A percentile compares a stretch with the other conserved stretches of the same genome.
These are phyloP conservation scores for Podila horticola DNA, from an alignment of 192 early-diverging fungal genomes.

Conservation along the genomic window DNA sequence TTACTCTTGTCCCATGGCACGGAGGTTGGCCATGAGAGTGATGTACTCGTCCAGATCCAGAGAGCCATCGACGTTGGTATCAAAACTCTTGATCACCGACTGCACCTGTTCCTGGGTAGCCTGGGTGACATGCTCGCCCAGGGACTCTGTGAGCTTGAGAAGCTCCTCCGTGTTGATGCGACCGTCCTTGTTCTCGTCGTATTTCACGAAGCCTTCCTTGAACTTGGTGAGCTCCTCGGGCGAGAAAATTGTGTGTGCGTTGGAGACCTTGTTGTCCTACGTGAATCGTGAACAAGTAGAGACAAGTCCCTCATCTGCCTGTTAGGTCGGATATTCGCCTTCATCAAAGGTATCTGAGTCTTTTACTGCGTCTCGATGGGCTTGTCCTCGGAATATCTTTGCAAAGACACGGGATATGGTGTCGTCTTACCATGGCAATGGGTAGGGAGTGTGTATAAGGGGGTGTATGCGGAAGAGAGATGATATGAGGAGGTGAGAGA, in stretches of 20 bases:
- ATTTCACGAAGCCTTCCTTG: background rate
- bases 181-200: constrained; percentile 9
- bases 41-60: constrained; percentile 10
- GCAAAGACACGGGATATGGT: too few species aligned
- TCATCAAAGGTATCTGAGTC: too few species aligned
- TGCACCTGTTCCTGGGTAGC: constrained; percentile 6
- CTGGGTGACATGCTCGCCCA: background rate
- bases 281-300: background rate
- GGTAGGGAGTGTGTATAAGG: too few species aligned
- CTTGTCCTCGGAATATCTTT: too few species aligned
- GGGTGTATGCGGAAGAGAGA: too few species aligned
- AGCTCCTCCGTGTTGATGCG: constrained; percentile 3
- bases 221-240: constrained; percentile 7
- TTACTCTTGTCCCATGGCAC: background rate
- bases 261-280: constrained; percentile 3
- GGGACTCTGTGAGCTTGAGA: background rate
- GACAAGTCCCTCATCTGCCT: background rate
- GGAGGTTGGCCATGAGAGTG: constrained; percentile 3
- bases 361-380: too few species aligned
- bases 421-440: too few species aligned
- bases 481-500: too few species aligned
- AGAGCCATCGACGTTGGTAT: constrained; percentile 16
- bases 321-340: too few species aligned
- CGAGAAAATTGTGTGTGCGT: background rate
- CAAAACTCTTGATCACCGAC: constrained; percentile 5